Evolutionary conservation across 371 early-diverging fungal genomes (phyloP).

Genomic region (Saksenaea vasiformis): DNA sequence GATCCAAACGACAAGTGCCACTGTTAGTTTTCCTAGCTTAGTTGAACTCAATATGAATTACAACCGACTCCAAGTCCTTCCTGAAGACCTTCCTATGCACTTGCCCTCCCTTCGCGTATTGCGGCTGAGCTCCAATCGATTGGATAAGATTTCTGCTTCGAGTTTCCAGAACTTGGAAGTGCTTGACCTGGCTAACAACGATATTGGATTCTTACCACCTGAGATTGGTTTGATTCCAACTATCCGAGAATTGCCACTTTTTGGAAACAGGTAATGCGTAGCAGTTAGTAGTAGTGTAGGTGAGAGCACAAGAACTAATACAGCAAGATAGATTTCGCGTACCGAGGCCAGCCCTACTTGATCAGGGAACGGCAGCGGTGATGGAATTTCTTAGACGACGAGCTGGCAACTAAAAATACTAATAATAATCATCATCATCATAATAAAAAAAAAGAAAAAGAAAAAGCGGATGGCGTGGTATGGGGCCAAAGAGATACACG

Average conservation of each 20-base stretch:
- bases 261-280: slow-evolving; percentile 54
- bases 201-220: slow-evolving; percentile 62
- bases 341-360: slow-evolving; percentile 62
- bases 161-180: slow-evolving; percentile 49
- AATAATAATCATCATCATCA: too few relatives aligned
- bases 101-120: slow-evolving; percentile 57
- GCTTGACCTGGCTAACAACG: slow-evolving; percentile 63
- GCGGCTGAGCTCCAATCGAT: slow-evolving; percentile 48
- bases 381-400: slow-evolving; percentile 58
- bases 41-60: slow-evolving; percentile 45
- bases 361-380: slow-evolving; percentile 63
- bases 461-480: too few relatives aligned
- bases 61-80: slow-evolving; percentile 47
- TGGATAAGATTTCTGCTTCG: slow-evolving; percentile 47
- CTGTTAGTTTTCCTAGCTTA: slow-evolving; percentile 43
- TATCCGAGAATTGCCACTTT: slow-evolving; percentile 54
- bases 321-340: slow-evolving; percentile 51
- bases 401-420: not conserved
- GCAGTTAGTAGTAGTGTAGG: not conserved
- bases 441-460: too few relatives aligned
- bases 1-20: slow-evolving; percentile 10
- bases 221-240: slow-evolving; percentile 51
- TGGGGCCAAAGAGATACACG: too few relatives aligned
- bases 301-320: not conserved
- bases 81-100: slow-evolving; percentile 35